These are phyloP conservation scores for Carex cristatella DNA, from an alignment of 176 grass and related monocot genomes.

Conservation along the genomic window DNA sequence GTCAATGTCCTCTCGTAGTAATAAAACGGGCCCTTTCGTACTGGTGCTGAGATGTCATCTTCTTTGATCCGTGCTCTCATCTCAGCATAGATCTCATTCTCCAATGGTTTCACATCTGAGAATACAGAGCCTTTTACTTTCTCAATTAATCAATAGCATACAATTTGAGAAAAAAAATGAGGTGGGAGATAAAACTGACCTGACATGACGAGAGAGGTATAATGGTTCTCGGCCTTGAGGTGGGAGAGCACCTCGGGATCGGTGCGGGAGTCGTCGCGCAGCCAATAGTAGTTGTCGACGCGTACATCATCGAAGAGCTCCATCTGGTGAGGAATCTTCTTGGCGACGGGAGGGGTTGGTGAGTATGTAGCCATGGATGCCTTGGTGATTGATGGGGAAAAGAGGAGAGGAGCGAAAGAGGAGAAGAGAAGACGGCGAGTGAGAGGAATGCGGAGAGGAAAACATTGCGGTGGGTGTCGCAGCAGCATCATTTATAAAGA, in stretches of 20 bases:
- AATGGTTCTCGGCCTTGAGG: slow-evolving; percentile 70
- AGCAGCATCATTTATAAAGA: background rate
- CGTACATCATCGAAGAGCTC: slow-evolving; percentile 66
- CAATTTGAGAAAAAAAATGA: background rate
- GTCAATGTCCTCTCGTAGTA: slow-evolving; percentile 74
- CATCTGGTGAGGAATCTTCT: slow-evolving; percentile 61
- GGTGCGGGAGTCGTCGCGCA: slow-evolving; percentile 74
- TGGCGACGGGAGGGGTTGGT: slow-evolving; percentile 40
- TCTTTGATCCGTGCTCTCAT: slow-evolving; percentile 86
- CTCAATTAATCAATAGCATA: background rate
- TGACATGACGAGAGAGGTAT: slow-evolving; percentile 57
- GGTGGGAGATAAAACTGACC: background rate
- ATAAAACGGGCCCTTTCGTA: slow-evolving; percentile 52
- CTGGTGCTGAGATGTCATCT: slow-evolving; percentile 54
- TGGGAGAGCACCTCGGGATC: slow-evolving; percentile 54
- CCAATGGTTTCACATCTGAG: slow-evolving; percentile 66
- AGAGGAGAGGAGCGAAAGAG: background rate
- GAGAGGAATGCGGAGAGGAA: background rate
- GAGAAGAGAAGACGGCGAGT: background rate
- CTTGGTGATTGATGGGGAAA: background rate
- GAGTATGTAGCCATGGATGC: slow-evolving; percentile 14
- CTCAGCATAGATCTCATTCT: slow-evolving; percentile 75
- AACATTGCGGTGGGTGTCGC: background rate
- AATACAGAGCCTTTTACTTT: background rate
- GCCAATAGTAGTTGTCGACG: slow-evolving; percentile 86